Base-by-base conservation (phyloP, 768 basidiomycete genomes). In the Boletus pseudopeckii region DNA sequence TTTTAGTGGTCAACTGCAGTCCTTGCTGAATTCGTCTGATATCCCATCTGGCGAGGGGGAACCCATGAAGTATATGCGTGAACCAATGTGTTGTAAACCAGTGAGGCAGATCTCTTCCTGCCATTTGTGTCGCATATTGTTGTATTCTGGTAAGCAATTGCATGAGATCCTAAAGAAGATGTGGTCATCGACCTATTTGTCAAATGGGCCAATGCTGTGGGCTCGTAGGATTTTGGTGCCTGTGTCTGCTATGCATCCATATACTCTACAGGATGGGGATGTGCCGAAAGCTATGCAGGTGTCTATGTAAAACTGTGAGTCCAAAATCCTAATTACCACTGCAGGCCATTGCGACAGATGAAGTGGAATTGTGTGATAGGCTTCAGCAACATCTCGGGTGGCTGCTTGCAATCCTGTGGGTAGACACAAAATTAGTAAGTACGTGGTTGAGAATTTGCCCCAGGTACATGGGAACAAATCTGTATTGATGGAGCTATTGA, bases 331-430 rank as follows among this genome's bases (percentile, higher is more conserved):
- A 0, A 55, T 18, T 0, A 50, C 13, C 0, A 43, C 43, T 1
- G 48, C 44, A 4, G 49, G 49, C 49, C 49, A 55, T 32, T 55
- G 54, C 0, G 45, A 45, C 0, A 20, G 32, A 8, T 55, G 54
- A 0, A 50, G 13, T 7, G 44, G 44, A 1, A 55, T 22, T 0
- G 48, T 46, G 0, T 15, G 18, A 5, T 42, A 55, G 2, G 54
- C 48, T 20, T 50, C 13, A 2, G 39, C 20, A 0, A 40, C 7
- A 2, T 40, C 39, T 20, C 4, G 44, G 24, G 24, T 24, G 24
- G 24, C 24, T 24, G 24, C 24, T 24, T 24, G 24, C 4, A 4
- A 24, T 24, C 24, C 24, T 24, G 24, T 4, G 4, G 24, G 24
- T 24, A 24, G 24, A 24, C 24, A 4, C 0, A 4, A 5, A 0